These are phyloP conservation scores for Alternaria conjuncta DNA, from an alignment of 2,329 filamentous ascomycete species.

Conservation along the genomic window DNA sequence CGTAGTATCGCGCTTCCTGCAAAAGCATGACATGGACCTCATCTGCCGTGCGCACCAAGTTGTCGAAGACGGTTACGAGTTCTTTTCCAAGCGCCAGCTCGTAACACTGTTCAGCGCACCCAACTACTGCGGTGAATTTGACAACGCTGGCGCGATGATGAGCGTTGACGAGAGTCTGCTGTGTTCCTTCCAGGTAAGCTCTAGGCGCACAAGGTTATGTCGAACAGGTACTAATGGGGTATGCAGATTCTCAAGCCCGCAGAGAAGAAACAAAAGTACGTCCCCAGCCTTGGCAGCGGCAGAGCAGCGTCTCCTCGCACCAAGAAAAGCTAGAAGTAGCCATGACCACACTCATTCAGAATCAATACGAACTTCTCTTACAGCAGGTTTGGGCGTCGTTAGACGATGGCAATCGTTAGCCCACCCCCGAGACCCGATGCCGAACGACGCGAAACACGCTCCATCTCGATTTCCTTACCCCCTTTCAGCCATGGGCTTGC, in stretches of 20 bases:
- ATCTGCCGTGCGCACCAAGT: slow-evolving; percentile 99
- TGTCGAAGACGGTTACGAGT: slow-evolving; percentile 98
- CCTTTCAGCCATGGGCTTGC: slow-evolving; percentile 41
- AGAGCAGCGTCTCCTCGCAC: slow-evolving; percentile 73
- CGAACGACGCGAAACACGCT: slow-evolving; percentile 40
- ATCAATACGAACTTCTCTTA: slow-evolving; percentile 58
- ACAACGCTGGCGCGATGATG: slow-evolving; percentile 99
- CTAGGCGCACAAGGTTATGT: not conserved
- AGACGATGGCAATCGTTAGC: slow-evolving; percentile 51
- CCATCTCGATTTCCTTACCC: slow-evolving; percentile 44
- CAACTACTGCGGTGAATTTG: slow-evolving; percentile 99
- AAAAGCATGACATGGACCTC: slow-evolving; percentile 99
- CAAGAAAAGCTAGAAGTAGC: slow-evolving; percentile 70
- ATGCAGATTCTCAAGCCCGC: slow-evolving; percentile 94
- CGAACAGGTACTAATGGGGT: slow-evolving; percentile 24
- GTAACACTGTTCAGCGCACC: slow-evolving; percentile 97
- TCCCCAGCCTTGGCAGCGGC: slow-evolving; percentile 75
- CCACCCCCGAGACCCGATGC: slow-evolving; percentile 40
- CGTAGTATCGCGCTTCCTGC: slow-evolving; percentile 94
- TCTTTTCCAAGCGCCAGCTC: slow-evolving; percentile 97
- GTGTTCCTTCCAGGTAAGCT: slow-evolving; percentile 93
- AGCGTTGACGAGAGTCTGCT: slow-evolving; percentile 97
- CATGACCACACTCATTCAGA: slow-evolving; percentile 49
- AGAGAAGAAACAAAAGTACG: slow-evolving; percentile 99
- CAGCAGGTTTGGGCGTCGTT: slow-evolving; percentile 97